A percentile compares a stretch with the other conserved stretches of the same genome.
These are phyloP conservation scores for Symbiodinium pilosum DNA, from an alignment of 73 alveolate species.

Conservation along the genomic window DNA sequence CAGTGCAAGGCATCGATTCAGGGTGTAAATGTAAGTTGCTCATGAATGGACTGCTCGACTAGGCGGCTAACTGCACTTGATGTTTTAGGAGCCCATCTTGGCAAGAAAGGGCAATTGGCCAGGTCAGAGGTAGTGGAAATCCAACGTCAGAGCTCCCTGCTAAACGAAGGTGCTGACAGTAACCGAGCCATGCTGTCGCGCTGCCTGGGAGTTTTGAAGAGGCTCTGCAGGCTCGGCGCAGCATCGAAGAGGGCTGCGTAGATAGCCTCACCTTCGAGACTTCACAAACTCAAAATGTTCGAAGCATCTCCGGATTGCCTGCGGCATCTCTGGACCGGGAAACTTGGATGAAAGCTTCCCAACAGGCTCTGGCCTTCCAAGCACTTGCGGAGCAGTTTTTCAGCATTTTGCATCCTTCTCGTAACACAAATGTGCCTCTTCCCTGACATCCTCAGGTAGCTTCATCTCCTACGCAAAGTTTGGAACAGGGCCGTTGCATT, in stretches of 20 bases:
- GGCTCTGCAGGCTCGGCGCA: conserved; percentile 68
- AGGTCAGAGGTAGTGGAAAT: too few species aligned
- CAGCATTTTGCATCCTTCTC: not conserved
- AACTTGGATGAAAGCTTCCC: conserved; percentile 62
- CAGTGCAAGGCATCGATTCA: not conserved
- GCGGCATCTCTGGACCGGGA: conserved; percentile 72
- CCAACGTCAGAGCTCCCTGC: too few species aligned
- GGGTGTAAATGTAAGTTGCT: too few species aligned
- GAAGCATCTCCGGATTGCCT: not conserved
- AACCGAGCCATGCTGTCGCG: not conserved
- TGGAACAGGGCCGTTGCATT: too few species aligned
- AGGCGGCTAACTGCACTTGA: too few species aligned
- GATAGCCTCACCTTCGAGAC: conserved; percentile 60
- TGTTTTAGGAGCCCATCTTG: too few species aligned
- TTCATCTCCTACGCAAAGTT: conserved; percentile 7
- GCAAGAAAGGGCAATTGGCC: too few species aligned
- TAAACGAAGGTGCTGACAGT: too few species aligned
- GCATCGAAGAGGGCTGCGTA: conserved; percentile 89
- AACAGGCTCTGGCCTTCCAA: conserved; percentile 24
- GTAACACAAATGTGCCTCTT: conserved; percentile 2
- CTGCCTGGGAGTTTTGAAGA: conserved; percentile 88
- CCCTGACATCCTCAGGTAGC: conserved; percentile 18
- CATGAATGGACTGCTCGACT: too few species aligned
- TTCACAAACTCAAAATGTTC: not conserved
- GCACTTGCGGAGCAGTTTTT: not conserved